These are phyloP conservation scores for Fistulifera pelliculosa DNA, from an alignment of 108 stramenopile genomes.

Conservation along the genomic window DNA sequence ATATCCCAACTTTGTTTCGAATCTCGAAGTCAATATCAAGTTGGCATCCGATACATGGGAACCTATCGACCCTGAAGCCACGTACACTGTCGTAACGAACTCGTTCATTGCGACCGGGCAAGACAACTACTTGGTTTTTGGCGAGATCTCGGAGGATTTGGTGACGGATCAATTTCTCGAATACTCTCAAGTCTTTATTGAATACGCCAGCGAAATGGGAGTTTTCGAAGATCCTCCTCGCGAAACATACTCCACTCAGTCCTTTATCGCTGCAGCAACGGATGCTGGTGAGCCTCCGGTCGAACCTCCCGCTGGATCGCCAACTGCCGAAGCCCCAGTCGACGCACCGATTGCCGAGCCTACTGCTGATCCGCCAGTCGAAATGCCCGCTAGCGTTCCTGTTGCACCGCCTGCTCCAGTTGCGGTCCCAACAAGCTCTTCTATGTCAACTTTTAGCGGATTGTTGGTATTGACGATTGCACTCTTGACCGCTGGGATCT, in stretches of 20 bases:
- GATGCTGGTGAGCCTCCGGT: not conserved
- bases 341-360: no score
- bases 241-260: constrained; percentile 25
- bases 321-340: no score
- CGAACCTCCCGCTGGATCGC: no score
- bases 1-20: constrained; percentile 14
- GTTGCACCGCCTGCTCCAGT: no score
- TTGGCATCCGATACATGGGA: constrained; percentile 23
- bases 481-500: no score
- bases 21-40: constrained; percentile 34
- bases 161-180: constrained; percentile 17
- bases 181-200: constrained; percentile 32
- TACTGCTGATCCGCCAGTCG: no score
- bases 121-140: constrained; percentile 35
- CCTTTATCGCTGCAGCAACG: not conserved
- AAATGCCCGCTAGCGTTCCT: no score
- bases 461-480: no score
- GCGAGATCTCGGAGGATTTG: constrained; percentile 18
- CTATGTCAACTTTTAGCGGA: no score
- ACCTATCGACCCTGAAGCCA: constrained; percentile 21
- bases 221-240: constrained; percentile 13
- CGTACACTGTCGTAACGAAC: constrained; percentile 45
- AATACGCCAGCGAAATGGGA: constrained; percentile 23
- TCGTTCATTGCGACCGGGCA: constrained; percentile 25
- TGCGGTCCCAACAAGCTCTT: no score